phyloP scores from a whole-genome alignment of 208 protist species.

The Acanthamoeba triangularis region DNA sequence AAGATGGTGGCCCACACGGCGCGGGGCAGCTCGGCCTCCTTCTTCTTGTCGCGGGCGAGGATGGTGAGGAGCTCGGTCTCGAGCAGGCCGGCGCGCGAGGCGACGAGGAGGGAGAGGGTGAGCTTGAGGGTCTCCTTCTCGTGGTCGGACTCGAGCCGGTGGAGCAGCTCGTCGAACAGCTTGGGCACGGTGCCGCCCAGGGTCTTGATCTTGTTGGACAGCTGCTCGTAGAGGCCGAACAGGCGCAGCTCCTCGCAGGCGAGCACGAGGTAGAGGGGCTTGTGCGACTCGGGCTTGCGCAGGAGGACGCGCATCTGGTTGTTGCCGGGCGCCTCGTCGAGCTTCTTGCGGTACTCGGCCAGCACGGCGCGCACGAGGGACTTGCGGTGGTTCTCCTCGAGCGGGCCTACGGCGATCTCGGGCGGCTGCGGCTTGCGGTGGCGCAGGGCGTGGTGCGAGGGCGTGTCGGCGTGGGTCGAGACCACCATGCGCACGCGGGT shows the following conservation, averaged over 20 bases:
- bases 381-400: slow-evolving; percentile 71
- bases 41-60: slow-evolving; percentile 60
- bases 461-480: slow-evolving; percentile 34
- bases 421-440: slow-evolving; percentile 67
- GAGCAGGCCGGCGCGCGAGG: slow-evolving; percentile 23
- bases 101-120: slow-evolving; percentile 45
- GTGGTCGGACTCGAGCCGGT: slow-evolving; percentile 80
- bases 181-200: slow-evolving; percentile 78
- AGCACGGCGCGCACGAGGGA: slow-evolving; percentile 78
- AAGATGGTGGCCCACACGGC: slow-evolving; percentile 78
- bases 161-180: slow-evolving; percentile 83
- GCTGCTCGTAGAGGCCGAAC: slow-evolving; percentile 86
- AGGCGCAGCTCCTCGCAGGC: slow-evolving; percentile 86
- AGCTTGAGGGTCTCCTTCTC: slow-evolving; percentile 77
- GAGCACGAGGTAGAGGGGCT: slow-evolving; percentile 86
- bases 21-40: slow-evolving; percentile 68
- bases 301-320: slow-evolving; percentile 87
- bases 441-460: slow-evolving; percentile 73
- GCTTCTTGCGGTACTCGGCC: slow-evolving; percentile 84
- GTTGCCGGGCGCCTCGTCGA: slow-evolving; percentile 85
- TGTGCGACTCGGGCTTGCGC: slow-evolving; percentile 83
- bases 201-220: slow-evolving; percentile 83
- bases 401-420: slow-evolving; percentile 71
- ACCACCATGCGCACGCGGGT: slow-evolving; percentile 72
- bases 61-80: slow-evolving; percentile 66